These are phyloP conservation scores for Pseudopyricularia javanii DNA, from an alignment of 2,329 filamentous ascomycete genomes.

Conservation along the genomic window DNA sequence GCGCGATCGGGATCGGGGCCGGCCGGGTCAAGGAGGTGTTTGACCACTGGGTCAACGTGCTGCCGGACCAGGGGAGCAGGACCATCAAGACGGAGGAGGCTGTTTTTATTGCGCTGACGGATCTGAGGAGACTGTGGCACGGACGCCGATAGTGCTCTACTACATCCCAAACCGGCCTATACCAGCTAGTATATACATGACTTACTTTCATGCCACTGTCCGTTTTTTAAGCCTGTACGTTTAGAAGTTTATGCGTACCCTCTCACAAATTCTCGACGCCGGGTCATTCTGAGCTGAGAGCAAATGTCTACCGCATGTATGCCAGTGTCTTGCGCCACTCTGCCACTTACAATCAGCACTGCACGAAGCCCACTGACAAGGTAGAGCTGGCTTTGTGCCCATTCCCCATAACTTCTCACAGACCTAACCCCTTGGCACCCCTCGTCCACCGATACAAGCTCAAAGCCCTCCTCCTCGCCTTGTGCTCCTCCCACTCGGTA, in stretches of 20 bases:
- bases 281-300: no score
- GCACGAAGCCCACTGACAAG: no score
- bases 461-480: slow-evolving; percentile 33
- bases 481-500: slow-evolving; percentile 27
- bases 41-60: slow-evolving; percentile 73
- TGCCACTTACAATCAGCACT: no score
- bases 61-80: slow-evolving; percentile 69
- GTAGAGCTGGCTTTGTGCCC: no score
- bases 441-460: slow-evolving; percentile 39
- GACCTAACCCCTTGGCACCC: slow-evolving; percentile 19
- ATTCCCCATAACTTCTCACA: slow-evolving; percentile 8
- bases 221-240: no score
- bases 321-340: no score
- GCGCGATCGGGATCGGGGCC: slow-evolving; percentile 49
- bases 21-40: slow-evolving; percentile 59
- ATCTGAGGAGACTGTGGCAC: slow-evolving; percentile 48
- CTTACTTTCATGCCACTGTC: no score
- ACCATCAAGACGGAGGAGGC: slow-evolving; percentile 80
- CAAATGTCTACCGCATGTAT: no score
- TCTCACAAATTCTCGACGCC: no score
- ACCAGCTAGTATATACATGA: background rate
- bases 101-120: slow-evolving; percentile 62
- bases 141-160: background rate
- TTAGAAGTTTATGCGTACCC: no score
- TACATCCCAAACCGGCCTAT: background rate